Percentiles rank a stretch among this genome's conserved stretches.
Evolutionary conservation across 495 filamentous ascomycete species (phyloP).

Genomic region (Parathielavia hyrcaniae): DNA sequence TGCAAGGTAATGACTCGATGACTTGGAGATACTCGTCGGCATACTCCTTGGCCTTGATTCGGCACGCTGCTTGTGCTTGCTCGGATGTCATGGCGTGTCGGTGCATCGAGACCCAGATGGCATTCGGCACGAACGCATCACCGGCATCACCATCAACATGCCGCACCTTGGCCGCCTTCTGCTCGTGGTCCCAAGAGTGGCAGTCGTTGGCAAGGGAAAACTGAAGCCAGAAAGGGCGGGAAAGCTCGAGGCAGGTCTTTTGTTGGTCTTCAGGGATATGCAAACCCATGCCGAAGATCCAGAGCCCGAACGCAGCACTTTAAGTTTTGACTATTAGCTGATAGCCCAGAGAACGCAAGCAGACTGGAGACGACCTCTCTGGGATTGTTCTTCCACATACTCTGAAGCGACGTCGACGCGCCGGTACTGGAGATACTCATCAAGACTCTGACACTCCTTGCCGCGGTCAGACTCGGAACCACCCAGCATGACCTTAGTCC

Average conservation of each 20-base stretch:
- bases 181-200: slow-evolving; percentile 7
- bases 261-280: slow-evolving; percentile 7
- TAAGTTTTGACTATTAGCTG: not conserved
- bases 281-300: slow-evolving; percentile 3
- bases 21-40: not conserved
- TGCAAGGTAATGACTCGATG: not conserved
- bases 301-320: not conserved
- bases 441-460: not conserved
- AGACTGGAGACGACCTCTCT: not conserved
- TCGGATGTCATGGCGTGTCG: slow-evolving; percentile 1
- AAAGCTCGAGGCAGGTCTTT: slow-evolving; percentile 4
- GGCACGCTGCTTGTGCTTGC: slow-evolving; percentile 3
- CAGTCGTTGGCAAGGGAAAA: slow-evolving; percentile 1
- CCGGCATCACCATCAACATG: too few relatives aligned
- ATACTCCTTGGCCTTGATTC: not conserved
- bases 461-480: too few relatives aligned
- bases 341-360: too few relatives aligned
- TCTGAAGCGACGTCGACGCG: not conserved
- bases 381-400: not conserved
- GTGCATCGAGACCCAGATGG: slow-evolving; percentile 7
- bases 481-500: not conserved
- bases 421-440: slow-evolving; percentile 13
- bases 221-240: slow-evolving; percentile 2
- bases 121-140: not conserved
- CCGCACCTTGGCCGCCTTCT: not conserved